Conservation (phyloP, 2,329 filamentous ascomycete genomes). For the Fusarium sororula region DNA sequence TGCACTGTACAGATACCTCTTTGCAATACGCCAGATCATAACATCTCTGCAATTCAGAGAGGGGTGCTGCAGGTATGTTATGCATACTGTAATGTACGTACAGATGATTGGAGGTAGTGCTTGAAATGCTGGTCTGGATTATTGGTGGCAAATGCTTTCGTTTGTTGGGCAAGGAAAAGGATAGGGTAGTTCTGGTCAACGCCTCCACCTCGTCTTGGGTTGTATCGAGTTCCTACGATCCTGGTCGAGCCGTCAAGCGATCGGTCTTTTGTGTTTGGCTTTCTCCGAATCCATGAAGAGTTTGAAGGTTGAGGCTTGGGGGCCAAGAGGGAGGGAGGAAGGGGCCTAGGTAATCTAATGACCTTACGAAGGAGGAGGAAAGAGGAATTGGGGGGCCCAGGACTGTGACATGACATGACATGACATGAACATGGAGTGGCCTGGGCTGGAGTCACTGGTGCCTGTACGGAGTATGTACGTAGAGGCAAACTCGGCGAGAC, state of each 20-base stretch:
- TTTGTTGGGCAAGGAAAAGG: conserved; percentile 17
- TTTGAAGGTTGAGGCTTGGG: neutral
- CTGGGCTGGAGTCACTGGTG: conserved; percentile 9
- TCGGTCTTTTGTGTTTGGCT: neutral
- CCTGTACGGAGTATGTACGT: neutral
- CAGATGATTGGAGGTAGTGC: conserved; percentile 35
- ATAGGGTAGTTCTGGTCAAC: conserved; percentile 22
- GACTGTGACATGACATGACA: neutral
- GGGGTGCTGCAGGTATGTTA: conserved; percentile 49
- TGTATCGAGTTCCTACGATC: conserved; percentile 26
- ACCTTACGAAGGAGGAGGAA: conserved; percentile 34
- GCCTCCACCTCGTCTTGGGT: conserved; percentile 17
- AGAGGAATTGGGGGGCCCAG: conserved; percentile 26
- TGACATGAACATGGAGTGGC: neutral
- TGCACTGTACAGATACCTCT: conserved; percentile 10
- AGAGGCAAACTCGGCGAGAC: neutral
- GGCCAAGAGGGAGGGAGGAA: conserved; percentile 13
- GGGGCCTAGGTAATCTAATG: conserved; percentile 20
- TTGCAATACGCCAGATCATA: conserved; percentile 24
- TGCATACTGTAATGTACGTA: conserved; percentile 51
- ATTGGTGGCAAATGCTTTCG: conserved; percentile 30
- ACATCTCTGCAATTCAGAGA: conserved; percentile 24
- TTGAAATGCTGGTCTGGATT: conserved; percentile 12
- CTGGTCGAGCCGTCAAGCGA: conserved; percentile 9
- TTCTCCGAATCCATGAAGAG: conserved; percentile 2